Conservation (phyloP, 352 stramenopile genomes). For the Pythium phragmiticola region DNA sequence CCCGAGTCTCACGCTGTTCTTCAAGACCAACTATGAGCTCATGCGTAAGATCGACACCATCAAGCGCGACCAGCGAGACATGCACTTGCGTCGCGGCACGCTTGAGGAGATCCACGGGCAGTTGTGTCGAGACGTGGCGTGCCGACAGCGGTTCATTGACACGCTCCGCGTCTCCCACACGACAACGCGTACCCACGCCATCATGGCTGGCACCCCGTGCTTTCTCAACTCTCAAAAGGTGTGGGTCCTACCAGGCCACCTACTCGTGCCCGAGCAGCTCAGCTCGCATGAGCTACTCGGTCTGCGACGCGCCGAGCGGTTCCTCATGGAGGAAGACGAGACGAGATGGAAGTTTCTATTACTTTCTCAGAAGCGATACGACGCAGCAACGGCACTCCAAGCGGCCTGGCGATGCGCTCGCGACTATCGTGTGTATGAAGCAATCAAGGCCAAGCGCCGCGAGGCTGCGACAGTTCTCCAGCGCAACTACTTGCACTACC, state of each 20-base stretch:
- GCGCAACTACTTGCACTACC: conserved; percentile 66
- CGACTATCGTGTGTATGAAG: conserved; percentile 32
- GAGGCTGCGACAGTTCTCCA: conserved; percentile 57
- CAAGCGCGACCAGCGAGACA: conserved; percentile 39
- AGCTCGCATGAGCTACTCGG: conserved; percentile 33
- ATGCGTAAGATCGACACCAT: conserved; percentile 51
- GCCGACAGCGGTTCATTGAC: conserved; percentile 51
- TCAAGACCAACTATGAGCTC: conserved; percentile 66
- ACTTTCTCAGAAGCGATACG: conserved; percentile 41
- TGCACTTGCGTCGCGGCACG: conserved; percentile 35
- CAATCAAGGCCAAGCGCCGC: conserved; percentile 30
- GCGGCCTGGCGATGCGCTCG: conserved; percentile 37
- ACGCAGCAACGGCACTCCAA: conserved; percentile 43
- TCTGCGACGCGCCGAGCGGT: conserved; percentile 52
- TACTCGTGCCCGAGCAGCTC: conserved; percentile 37
- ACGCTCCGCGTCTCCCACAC: conserved; percentile 45
- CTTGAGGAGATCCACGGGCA: conserved; percentile 27
- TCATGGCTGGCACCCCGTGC: conserved; percentile 60
- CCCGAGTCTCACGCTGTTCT: conserved; percentile 30
- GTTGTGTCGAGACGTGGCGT: conserved; percentile 39
- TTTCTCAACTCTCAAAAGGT: conserved; percentile 63
- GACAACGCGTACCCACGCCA: conserved; percentile 62
- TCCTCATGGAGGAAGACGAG: conserved; percentile 73
- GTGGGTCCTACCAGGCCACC: conserved; percentile 50
- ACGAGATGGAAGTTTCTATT: conserved; percentile 50